These are phyloP conservation scores for Umbilicaria muhlenbergii DNA, from an alignment of 495 filamentous ascomycete genomes.

Conservation along the genomic window DNA sequence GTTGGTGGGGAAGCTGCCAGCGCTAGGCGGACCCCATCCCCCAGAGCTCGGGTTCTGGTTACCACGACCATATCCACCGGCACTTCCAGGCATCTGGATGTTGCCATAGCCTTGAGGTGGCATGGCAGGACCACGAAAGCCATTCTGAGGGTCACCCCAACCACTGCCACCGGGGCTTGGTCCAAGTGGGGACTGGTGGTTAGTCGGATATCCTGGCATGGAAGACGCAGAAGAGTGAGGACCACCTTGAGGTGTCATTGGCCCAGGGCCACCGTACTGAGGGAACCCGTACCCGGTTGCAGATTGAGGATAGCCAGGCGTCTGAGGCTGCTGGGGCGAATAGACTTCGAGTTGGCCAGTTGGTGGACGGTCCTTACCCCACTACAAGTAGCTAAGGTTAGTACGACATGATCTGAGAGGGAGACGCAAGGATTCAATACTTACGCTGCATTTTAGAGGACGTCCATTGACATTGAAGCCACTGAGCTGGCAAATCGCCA, in stretches of 20 bases:
- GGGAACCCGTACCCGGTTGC: conserved; percentile 82
- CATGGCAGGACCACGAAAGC: conserved; percentile 41
- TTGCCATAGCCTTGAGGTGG: conserved; percentile 38
- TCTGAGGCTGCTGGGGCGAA: conserved; percentile 59
- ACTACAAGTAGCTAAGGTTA: conserved; percentile 37
- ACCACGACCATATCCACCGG: conserved; percentile 71
- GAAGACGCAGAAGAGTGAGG: conserved; percentile 13
- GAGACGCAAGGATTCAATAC: conserved; percentile 21
- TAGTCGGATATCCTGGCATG: conserved; percentile 13
- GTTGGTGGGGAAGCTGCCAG: conserved; percentile 23
- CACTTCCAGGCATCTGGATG: conserved; percentile 45
- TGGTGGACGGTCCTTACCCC: conserved; percentile 97
- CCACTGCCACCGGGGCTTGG: conserved; percentile 45
- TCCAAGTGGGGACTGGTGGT: conserved; percentile 18
- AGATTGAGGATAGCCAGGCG: conserved; percentile 40
- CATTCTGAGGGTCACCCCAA: conserved; percentile 45
- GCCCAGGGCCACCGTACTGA: conserved; percentile 66
- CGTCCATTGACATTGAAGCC: conserved; percentile 96
- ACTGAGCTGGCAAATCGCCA: conserved; percentile 95
- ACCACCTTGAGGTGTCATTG: conserved; percentile 57
- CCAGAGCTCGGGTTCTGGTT: conserved; percentile 58
- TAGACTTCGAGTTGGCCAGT: conserved; percentile 70
- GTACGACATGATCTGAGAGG: conserved; percentile 5
- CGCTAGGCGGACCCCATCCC: conserved; percentile 46
- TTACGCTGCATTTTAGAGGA: conserved; percentile 94